Evolutionary conservation across 1,284 basidiomycete species (phyloP), one percentile per base, ranked within the genome.

Genomic region (Boletus mariae): DNA sequence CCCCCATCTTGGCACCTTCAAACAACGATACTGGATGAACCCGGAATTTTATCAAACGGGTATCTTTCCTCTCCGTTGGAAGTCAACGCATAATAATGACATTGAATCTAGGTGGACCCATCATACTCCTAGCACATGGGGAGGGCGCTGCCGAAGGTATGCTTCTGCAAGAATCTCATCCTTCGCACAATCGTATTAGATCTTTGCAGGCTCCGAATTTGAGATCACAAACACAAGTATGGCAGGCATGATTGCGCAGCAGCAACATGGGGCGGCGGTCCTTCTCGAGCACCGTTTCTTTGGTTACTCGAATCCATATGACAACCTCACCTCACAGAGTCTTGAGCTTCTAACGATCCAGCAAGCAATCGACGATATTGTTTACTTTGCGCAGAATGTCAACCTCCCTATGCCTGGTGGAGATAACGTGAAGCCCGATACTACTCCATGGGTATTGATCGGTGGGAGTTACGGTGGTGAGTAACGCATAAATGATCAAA

Each of bases 1-100:
- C 52, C 82, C 85, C 6, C 72, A 72, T n/a, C 71, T 80, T n/a
- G 87, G 87, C n/a, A 90, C 85, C 6, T 90, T 90, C 69, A 74
- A 82, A 66, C 87, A 90, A 67, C 77, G 87, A 35, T 90, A 77
- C 69, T 87, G 83, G 83, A 76, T 79, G 58, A 79, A 80, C 38
- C 83, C 73, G 65, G 80, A 85, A 63, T 84, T 75, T 61, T 87
- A 85, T 60, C 73, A 82, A 61, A 55, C 68, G 44, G 82, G 82
- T 81, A 53, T 35, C 53, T 56, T 17, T 28, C 5, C 57, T 47
- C 45, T 12, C 9, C 40, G 10, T 26, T 20, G 29, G 17, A 48
- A 37, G 49, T n/a, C 6, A 2, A 5, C 11, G 20, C 20, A 20
- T 20, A 20, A 20, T 3, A 13, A 13, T 15, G 5, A n/a, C 25